Percentiles rank a stretch among this genome's conserved stretches.
These are phyloP conservation scores for Angomonas desouzai DNA, from an alignment of 208 protist genomes.

Conservation along the genomic window DNA sequence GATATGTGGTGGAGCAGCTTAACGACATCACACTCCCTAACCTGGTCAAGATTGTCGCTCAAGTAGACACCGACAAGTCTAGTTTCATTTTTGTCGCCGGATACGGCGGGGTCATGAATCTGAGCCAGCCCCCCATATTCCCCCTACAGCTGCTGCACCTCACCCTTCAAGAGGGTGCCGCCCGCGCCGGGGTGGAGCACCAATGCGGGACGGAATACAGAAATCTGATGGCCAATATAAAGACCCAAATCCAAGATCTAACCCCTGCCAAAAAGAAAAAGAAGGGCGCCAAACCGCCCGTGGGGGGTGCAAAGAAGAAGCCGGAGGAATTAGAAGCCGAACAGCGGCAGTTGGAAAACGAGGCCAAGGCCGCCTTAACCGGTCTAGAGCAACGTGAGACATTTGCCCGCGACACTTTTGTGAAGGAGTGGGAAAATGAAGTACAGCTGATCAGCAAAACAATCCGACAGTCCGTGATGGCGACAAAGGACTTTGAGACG, in stretches of 20 bases:
- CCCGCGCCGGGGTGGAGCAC: constrained; percentile 38
- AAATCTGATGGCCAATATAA: constrained; percentile 26
- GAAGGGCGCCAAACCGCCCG: constrained; percentile 23
- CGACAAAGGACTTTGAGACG: constrained; percentile 60
- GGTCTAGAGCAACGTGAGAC: constrained; percentile 63
- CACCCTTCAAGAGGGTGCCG: constrained; percentile 50
- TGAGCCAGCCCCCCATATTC: constrained; percentile 66
- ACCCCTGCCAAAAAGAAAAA: constrained; percentile 50
- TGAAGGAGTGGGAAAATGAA: constrained; percentile 59
- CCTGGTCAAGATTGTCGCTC: constrained; percentile 54
- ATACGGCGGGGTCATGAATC: constrained; percentile 69
- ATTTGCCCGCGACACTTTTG: constrained; percentile 23
- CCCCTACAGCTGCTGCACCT: constrained; percentile 55
- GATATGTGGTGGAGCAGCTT: constrained; percentile 69
- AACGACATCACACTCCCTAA: constrained; percentile 36
- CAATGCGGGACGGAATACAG: constrained; percentile 36
- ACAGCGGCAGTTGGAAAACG: constrained; percentile 46
- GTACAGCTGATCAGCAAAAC: constrained; percentile 53
- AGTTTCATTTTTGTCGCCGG: constrained; percentile 84
- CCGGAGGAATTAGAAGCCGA: constrained; percentile 52
- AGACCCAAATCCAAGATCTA: constrained; percentile 26
- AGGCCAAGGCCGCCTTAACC: constrained; percentile 31
- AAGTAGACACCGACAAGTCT: constrained; percentile 52
- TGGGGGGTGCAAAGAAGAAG: constrained; percentile 34
- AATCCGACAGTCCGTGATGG: constrained; percentile 47